Conservation (phyloP, 2,329 filamentous ascomycete genomes). For the Chalaropsis thielavioides region DNA sequence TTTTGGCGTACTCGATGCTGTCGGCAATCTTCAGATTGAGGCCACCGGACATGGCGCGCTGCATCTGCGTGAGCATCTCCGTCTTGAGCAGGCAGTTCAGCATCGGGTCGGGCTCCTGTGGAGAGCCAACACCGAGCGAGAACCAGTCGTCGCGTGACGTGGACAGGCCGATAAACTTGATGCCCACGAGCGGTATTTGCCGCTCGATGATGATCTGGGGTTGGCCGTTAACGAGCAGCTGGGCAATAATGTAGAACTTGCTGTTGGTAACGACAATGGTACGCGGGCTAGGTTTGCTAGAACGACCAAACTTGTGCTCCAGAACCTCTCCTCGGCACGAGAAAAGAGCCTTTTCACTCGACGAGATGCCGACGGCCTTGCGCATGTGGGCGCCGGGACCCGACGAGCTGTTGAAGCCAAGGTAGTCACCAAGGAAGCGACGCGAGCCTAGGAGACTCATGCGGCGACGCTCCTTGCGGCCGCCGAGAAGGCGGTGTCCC, state of each 20-base stretch:
- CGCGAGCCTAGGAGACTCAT: slow-evolving; percentile 86
- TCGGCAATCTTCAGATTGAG: slow-evolving; percentile 74
- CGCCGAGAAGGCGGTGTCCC: slow-evolving; percentile 66
- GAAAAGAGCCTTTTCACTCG: slow-evolving; percentile 66
- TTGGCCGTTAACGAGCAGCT: slow-evolving; percentile 68
- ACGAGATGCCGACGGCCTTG: slow-evolving; percentile 53
- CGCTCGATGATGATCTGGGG: slow-evolving; percentile 69
- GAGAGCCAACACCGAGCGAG: slow-evolving; percentile 74
- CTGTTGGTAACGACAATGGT: slow-evolving; percentile 71
- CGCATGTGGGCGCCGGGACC: slow-evolving; percentile 74
- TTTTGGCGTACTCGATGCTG: slow-evolving; percentile 89
- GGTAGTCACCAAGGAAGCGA: slow-evolving; percentile 86
- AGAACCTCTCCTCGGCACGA: slow-evolving; percentile 83
- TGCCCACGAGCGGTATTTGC: slow-evolving; percentile 67
- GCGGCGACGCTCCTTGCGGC: slow-evolving; percentile 77
- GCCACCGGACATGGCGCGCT: slow-evolving; percentile 61
- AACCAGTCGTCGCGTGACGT: slow-evolving; percentile 92
- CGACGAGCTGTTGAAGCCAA: slow-evolving; percentile 67
- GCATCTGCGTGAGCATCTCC: slow-evolving; percentile 88
- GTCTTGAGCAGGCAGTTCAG: slow-evolving; percentile 92
- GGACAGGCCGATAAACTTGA: slow-evolving; percentile 75
- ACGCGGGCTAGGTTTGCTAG: slow-evolving; percentile 80
- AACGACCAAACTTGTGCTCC: slow-evolving; percentile 89
- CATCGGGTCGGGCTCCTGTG: slow-evolving; percentile 84
- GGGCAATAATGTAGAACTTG: slow-evolving; percentile 79